Base-by-base conservation (phyloP, 164 flowering plant genomes). In the Echeveria elegans region DNA sequence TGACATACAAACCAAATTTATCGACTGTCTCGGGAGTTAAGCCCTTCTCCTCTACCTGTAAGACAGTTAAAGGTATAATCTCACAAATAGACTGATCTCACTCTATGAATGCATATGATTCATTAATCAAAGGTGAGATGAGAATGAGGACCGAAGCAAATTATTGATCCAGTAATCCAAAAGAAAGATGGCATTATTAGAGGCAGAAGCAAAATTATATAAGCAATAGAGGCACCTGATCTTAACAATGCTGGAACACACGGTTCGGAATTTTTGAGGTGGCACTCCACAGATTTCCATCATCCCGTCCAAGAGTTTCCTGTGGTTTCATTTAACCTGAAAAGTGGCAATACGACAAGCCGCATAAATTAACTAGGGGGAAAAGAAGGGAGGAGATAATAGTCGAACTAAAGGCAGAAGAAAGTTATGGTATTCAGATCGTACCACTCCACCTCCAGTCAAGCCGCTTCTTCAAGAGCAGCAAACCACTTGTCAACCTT, bases 271-370 rank as follows among this genome's bases (percentile, higher is more conserved):
- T 63, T 94, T 94, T 70, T 88, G 86, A 72, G 89, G 72, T 65
- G 99, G 85, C 69, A 94, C 99, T 65, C 99, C 99, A 80, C 99
- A 94, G 21, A 94, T 86, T 62, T 89, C 90, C 80, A 94, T 64
- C 97, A 94, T 89, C 24, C 96, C 99, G 73, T 94, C 99, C 68
- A 94, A 71, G 70, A 94, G 74, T 81, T 84, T 87, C 65, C 99
- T 77, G 71, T 94, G 99, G 74, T 89, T 94, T 78, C 91, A 66
- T 71, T 94, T 94, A 63, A 94, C 83, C 99, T 94, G 80, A 6
- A 58, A 52, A 14, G 24, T 26, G 36, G 53, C 40, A 16, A 60
- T 16, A 67, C 69, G 69, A 16, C 48, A 36, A 24, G 2, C 62
- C 26, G 56, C 53, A 2, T 14, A 40, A 29, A 9, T 30, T 53